Conservation (phyloP, 805 yeast species). For the Metschnikowia picachoensis region DNA sequence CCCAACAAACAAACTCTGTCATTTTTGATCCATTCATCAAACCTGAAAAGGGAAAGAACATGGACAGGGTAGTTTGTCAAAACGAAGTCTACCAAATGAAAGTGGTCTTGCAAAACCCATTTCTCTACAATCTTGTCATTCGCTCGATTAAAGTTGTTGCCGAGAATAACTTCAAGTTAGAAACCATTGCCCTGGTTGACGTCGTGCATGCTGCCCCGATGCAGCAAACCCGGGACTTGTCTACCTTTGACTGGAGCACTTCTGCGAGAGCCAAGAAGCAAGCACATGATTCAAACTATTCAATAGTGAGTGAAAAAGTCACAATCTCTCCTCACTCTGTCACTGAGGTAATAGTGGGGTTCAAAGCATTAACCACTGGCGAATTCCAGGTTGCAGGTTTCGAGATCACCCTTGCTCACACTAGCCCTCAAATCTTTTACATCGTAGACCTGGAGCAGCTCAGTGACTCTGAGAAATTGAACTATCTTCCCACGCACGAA, state of each 20-base stretch:
- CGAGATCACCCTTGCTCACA: slow-evolving; percentile 46
- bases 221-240: background rate
- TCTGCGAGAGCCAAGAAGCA: background rate
- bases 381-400: slow-evolving; percentile 48
- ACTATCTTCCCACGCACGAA: background rate
- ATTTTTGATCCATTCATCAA: slow-evolving; percentile 51
- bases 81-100: slow-evolving; percentile 56
- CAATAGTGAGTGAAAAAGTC: slow-evolving; percentile 8
- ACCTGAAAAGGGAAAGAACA: slow-evolving; percentile 36
- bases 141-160: slow-evolving; percentile 42
- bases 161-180: slow-evolving; percentile 25
- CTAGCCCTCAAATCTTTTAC: slow-evolving; percentile 43
- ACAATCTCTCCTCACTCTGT: slow-evolving; percentile 26
- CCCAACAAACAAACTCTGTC: slow-evolving; percentile 7
- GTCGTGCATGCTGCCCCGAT: slow-evolving; percentile 1
- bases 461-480: slow-evolving; percentile 9
- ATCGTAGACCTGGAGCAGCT: slow-evolving; percentile 32
- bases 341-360: slow-evolving; percentile 39
- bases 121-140: slow-evolving; percentile 65
- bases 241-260: slow-evolving; percentile 2
- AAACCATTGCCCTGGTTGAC: slow-evolving; percentile 17
- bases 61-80: slow-evolving; percentile 39
- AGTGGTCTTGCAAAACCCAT: slow-evolving; percentile 72
- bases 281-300: background rate
- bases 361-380: slow-evolving; percentile 51